Evolutionary conservation across 371 early-diverging fungal genomes (phyloP), one percentile per base, ranked within the genome.

Genomic region (Conidiobolus incongruus): DNA sequence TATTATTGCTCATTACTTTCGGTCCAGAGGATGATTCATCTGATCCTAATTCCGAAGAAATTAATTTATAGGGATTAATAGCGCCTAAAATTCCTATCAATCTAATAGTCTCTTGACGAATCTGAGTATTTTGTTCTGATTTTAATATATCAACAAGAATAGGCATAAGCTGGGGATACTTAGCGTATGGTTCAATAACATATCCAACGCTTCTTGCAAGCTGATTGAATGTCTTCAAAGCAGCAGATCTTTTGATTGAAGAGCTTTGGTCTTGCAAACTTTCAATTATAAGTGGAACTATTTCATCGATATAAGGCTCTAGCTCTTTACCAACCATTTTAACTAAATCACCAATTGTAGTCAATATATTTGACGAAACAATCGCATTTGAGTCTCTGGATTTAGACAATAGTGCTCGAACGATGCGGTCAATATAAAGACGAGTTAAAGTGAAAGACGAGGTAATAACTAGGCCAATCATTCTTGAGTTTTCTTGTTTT

Each of bases 31-130:
- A 75, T 72, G 15, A 6, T 13, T 37, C 37, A 23, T 68, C 70
- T 0, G 66, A 12, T 20, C 35, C 41, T 22, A 33, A 4, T 32
- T 28, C 38, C 12, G 31, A 35, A 53, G 81, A 73, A 68, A 81
- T 87, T 60, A 87, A 82, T 41, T 71, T 64, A 54, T 90, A 89
- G 15, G 97, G 94, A 68, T 93, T 94, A 15, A 96, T 56, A 1
- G 97, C 97, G 35, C 97, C 97, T 10, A 96, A 58, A 21, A 86
- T 84, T 47, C 97, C 97, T 52, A 96, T 71, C 15, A 85, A 56
- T 47, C 82, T 87, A 32, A 91, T 77, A 0, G 85, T 79, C 52
- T 91, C 89, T 15, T 75, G 62, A 23, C 92, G 66, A 21, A 93
- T 77, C 2, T 48, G 56, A 8, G 49, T 52, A 16, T 52, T 66